phyloP scores from a whole-genome alignment of 345 rosid species.

The Corchorus capsularis region DNA sequence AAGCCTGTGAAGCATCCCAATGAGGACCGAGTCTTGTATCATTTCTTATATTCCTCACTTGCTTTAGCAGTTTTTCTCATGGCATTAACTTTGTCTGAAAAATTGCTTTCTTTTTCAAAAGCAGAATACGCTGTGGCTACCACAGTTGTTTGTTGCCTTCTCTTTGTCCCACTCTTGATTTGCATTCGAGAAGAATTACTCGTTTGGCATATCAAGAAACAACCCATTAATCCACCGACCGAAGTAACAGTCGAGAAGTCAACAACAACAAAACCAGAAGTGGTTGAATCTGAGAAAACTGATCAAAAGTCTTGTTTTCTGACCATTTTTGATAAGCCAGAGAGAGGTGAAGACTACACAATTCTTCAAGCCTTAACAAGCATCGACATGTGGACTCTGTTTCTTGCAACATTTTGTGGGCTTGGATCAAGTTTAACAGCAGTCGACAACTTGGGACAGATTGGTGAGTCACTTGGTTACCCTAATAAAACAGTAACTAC shows the following conservation, averaged over 20 bases:
- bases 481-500: constrained; percentile 56
- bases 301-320: constrained; percentile 51
- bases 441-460: constrained; percentile 84
- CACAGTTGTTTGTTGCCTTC: constrained; percentile 46
- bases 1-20: constrained; percentile 52
- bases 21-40: constrained; percentile 61
- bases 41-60: constrained; percentile 59
- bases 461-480: constrained; percentile 87
- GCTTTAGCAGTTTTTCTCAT: constrained; percentile 71
- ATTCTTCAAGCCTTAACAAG: constrained; percentile 79
- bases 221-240: constrained; percentile 26
- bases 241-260: constrained; percentile 34
- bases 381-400: constrained; percentile 66
- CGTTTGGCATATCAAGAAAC: constrained; percentile 55
- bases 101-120: constrained; percentile 45
- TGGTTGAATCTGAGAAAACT: constrained; percentile 23
- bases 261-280: constrained; percentile 4
- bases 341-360: constrained; percentile 89
- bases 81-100: constrained; percentile 62
- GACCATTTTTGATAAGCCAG: constrained; percentile 52
- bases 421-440: constrained; percentile 83
- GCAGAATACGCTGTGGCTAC: constrained; percentile 55
- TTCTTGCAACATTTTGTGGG: constrained; percentile 67
- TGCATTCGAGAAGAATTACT: constrained; percentile 59
- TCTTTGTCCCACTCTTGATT: constrained; percentile 64